Base-by-base conservation (phyloP, 345 rosid species). In the Acer negundo region DNA sequence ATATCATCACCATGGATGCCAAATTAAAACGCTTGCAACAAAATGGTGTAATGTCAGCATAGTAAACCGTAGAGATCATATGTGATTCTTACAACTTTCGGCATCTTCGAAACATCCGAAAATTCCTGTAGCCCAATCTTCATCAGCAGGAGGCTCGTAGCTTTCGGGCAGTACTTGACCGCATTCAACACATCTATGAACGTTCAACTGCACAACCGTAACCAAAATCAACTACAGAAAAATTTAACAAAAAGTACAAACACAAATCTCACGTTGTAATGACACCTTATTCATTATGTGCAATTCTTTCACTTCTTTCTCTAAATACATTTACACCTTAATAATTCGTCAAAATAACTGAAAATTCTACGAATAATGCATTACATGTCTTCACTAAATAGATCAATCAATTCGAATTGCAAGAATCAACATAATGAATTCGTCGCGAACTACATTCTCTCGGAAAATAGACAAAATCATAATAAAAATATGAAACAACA, bases 111-210 rank as follows among this genome's bases (percentile, higher is more conserved):
- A 80, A 73, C 97, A 95, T 31, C 85, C 90, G 44, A 75, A 93
- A 64, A 95, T 88, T 38, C 96, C 97, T 7, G 97, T 91, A 1
- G 96, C 89, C 99, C 97, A 93, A 66, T 92, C 92, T 86, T 95
- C 98, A 84, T 95, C 94, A 47, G 94, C 89, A 28, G 98, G 99
- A 6, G 98, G 98, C 81, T 95, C 93, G 35, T 90, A 92, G 76
- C 83, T 87, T 78, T 92, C 97, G 0, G 99, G 98, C 46, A 93
- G 75, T 47, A 85, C 78, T 80, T 95, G 98, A 70, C 97, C 92
- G 69, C 99, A 95, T 77, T 95, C 97, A 69, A 40, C 62, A 82
- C 98, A 95, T 83, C 88, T 87, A 53, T 82, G 89, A 56, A 82
- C 81, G 56, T 74, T 86, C 75, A 91, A 81, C 97, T 91, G 82